These are phyloP conservation scores for Citrus glauca DNA, from an alignment of 345 rosid genomes.

Conservation along the genomic window DNA sequence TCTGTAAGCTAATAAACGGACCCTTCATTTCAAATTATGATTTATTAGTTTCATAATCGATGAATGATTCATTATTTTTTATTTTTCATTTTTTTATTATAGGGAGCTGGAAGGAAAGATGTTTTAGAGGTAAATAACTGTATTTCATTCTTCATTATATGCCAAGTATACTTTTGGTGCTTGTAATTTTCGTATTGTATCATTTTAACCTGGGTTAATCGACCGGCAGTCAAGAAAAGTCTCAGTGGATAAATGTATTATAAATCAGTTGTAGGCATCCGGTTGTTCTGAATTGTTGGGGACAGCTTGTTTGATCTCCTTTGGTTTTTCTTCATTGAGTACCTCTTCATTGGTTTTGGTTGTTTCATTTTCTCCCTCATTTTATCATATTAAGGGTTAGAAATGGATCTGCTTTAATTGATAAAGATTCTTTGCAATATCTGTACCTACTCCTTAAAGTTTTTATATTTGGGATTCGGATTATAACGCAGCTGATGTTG, in stretches of 20 bases:
- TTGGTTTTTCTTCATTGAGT: background rate
- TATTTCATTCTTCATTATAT: background rate
- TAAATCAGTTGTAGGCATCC: background rate
- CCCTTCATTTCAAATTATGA: slow-evolving; percentile 1
- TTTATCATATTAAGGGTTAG: background rate
- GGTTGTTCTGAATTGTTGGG: background rate
- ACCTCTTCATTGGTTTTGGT: background rate
- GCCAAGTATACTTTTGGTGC: background rate
- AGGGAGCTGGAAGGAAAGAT: slow-evolving; percentile 48
- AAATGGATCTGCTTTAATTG: background rate
- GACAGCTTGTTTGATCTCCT: background rate
- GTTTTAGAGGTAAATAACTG: slow-evolving; percentile 62
- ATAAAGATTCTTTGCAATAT: background rate
- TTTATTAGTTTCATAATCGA: background rate
- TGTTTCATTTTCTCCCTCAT: background rate
- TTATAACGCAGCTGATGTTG: background rate
- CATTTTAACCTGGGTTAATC: background rate
- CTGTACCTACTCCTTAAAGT: background rate
- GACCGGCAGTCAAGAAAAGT: background rate
- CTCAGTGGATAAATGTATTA: background rate
- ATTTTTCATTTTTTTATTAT: slow-evolving; percentile 16
- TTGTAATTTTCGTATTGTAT: background rate
- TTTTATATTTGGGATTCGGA: background rate
- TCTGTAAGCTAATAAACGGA: slow-evolving; percentile 44
- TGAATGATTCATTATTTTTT: background rate